Percentiles rank a stretch among this genome's conserved stretches.
Conservation (phyloP, 2,329 filamentous ascomycete species). For the Mariannaea sp. region DNA sequence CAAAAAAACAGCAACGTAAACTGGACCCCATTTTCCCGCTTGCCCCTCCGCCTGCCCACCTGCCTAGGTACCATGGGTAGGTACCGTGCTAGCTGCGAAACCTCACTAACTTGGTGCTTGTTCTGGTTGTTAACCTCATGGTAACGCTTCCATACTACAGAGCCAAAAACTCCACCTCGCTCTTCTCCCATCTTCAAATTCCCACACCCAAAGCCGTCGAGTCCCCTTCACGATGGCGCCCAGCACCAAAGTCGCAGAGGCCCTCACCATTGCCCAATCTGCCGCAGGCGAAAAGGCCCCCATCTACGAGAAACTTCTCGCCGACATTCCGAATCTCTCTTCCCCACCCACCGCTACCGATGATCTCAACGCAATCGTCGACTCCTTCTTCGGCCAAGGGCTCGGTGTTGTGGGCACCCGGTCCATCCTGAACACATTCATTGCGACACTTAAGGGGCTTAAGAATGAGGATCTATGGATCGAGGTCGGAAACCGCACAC, state of each 20-base stretch:
- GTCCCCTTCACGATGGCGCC: constrained; percentile 44
- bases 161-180: too few relatives aligned
- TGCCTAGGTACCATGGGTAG: constrained; percentile 12
- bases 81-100: too few relatives aligned
- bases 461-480: constrained; percentile 70
- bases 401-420: constrained; percentile 79
- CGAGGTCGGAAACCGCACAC: constrained; percentile 74
- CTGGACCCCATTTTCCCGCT: not conserved
- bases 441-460: constrained; percentile 64
- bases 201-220: not conserved
- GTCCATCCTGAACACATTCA: constrained; percentile 70
- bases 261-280: constrained; percentile 48
- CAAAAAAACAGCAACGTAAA: constrained; percentile 3
- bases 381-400: constrained; percentile 68
- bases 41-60: constrained; percentile 13
- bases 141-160: too few relatives aligned
- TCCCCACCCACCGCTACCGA: constrained; percentile 46
- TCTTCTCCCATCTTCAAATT: constrained; percentile 13
- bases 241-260: constrained; percentile 48
- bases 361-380: constrained; percentile 71
- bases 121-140: too few relatives aligned
- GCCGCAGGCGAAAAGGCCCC: constrained; percentile 48
- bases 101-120: too few relatives aligned
- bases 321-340: constrained; percentile 48
- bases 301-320: constrained; percentile 53